These are phyloP conservation scores for Diddensiella santjacobensis DNA, from an alignment of 805 yeast genomes.

Conservation along the genomic window DNA sequence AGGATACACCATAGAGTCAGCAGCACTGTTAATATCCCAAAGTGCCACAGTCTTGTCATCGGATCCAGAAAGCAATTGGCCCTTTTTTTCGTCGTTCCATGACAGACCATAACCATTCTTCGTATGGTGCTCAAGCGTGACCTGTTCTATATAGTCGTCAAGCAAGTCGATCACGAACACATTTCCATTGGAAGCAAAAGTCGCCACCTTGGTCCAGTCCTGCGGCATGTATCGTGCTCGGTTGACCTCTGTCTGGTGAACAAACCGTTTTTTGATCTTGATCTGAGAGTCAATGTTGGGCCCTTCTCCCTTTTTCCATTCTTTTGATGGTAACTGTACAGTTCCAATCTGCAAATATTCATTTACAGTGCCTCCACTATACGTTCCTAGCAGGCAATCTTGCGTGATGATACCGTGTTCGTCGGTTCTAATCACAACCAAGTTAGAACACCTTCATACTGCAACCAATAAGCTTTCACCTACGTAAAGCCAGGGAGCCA, in stretches of 20 bases:
- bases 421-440: not conserved
- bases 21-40: constrained; percentile 53
- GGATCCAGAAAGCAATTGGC: constrained; percentile 57
- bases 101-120: constrained; percentile 68
- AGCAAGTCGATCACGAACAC: constrained; percentile 29
- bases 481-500: constrained; percentile 52
- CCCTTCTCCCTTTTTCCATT: constrained; percentile 1
- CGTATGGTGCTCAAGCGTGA: constrained; percentile 41
- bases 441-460: not conserved
- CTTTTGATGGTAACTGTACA: constrained; percentile 16
- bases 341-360: constrained; percentile 23
- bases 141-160: constrained; percentile 15
- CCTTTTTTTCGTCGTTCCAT: constrained; percentile 49
- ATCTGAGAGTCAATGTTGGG: constrained; percentile 8
- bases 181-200: constrained; percentile 45
- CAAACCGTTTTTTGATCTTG: constrained; percentile 47
- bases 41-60: constrained; percentile 64
- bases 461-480: constrained; percentile 5
- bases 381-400: constrained; percentile 19
- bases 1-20: constrained; percentile 8
- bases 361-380: constrained; percentile 21
- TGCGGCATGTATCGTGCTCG: constrained; percentile 52
- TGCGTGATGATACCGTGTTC: constrained; percentile 16
- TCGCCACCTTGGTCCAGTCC: constrained; percentile 45
- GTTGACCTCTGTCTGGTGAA: constrained; percentile 65